Conservation (phyloP, 2,329 filamentous ascomycete genomes). For the Ploettnerulaceae sp. region DNA sequence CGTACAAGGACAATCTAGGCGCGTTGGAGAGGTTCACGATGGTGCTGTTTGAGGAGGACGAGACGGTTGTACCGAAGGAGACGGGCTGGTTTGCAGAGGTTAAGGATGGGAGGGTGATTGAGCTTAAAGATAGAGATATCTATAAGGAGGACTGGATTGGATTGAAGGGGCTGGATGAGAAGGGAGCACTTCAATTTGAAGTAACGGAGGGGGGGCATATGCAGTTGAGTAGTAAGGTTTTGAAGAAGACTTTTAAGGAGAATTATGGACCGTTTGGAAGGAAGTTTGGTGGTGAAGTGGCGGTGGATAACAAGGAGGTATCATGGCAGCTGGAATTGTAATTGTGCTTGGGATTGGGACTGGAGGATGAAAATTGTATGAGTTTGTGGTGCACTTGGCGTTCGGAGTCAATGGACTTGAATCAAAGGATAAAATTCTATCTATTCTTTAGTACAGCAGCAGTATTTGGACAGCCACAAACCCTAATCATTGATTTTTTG, state of each 20-base stretch:
- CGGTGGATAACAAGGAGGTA: neutral
- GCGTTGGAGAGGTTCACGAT: conserved; percentile 74
- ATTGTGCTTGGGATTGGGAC: neutral
- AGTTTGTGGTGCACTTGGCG: neutral
- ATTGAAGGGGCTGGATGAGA: conserved; percentile 70
- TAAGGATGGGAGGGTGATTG: conserved; percentile 58
- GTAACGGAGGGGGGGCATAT: conserved; percentile 77
- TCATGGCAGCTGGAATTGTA: conserved; percentile 5
- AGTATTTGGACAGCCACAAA: neutral
- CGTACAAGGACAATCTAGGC: conserved; percentile 68
- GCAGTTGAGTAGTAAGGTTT: conserved; percentile 61
- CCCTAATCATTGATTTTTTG: neutral
- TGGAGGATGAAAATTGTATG: neutral
- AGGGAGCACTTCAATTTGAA: conserved; percentile 72
- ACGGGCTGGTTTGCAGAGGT: conserved; percentile 87
- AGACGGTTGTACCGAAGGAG: conserved; percentile 83
- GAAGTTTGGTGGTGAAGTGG: conserved; percentile 18
- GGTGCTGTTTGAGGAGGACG: conserved; percentile 85
- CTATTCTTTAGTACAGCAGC: neutral
- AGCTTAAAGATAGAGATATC: conserved; percentile 62
- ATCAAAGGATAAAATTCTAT: neutral
- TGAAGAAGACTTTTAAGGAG: conserved; percentile 43
- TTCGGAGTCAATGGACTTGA: neutral
- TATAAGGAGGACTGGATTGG: conserved; percentile 95
- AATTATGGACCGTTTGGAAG: conserved; percentile 39